Evolutionary conservation across 2,329 filamentous ascomycete genomes (phyloP).

Genomic region (Arthroderma sp.): DNA sequence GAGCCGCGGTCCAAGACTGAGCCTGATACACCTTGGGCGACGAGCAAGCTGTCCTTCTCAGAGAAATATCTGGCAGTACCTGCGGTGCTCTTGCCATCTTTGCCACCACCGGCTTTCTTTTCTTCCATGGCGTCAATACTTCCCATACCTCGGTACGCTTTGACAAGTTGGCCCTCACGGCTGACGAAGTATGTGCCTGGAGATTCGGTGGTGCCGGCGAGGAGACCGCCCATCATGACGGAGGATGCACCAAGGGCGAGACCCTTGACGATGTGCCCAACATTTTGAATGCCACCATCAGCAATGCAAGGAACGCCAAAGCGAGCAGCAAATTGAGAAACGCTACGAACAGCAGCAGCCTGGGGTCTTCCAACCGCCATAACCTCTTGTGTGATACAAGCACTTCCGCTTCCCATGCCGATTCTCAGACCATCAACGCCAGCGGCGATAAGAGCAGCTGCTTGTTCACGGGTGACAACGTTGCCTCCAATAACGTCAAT

Average conservation of each 20-base stretch:
- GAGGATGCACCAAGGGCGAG: constrained; percentile 86
- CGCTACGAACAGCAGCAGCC: constrained; percentile 81
- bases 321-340: constrained; percentile 73
- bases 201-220: constrained; percentile 94
- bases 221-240: constrained; percentile 98
- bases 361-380: constrained; percentile 98
- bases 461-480: constrained; percentile 94
- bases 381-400: constrained; percentile 98
- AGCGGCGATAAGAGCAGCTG: constrained; percentile 78
- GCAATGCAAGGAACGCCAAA: constrained; percentile 98
- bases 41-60: constrained; percentile 84
- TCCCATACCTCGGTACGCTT: constrained; percentile 98
- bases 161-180: constrained; percentile 92
- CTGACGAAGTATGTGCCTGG: constrained; percentile 94
- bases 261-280: constrained; percentile 98
- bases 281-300: constrained; percentile 94
- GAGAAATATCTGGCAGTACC: constrained; percentile 98
- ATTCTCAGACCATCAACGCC: constrained; percentile 95
- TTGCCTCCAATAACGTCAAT: constrained; percentile 97
- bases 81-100: constrained; percentile 65
- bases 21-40: constrained; percentile 92
- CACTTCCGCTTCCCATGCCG: constrained; percentile 95
- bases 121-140: constrained; percentile 99
- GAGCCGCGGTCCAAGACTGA: constrained; percentile 48
- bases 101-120: constrained; percentile 73